Conservation (phyloP, 768 basidiomycete genomes). For the Tulasnella sp. region DNA sequence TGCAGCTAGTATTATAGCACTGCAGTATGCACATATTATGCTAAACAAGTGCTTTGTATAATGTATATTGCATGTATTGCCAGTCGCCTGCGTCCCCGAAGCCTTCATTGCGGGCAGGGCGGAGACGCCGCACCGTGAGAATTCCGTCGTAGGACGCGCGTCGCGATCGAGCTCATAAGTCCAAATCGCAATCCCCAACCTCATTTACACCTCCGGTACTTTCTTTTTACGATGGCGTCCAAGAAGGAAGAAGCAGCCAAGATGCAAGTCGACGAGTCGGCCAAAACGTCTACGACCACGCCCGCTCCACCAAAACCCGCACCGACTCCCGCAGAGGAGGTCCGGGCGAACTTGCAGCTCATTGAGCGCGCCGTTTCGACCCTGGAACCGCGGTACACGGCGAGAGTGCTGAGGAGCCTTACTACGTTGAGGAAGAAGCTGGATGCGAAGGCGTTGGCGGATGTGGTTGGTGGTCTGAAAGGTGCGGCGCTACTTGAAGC, state of each 20-base stretch:
- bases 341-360: conserved; percentile 76
- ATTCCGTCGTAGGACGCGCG: conserved; percentile 1
- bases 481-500: conserved; percentile 48
- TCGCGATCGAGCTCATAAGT: background rate
- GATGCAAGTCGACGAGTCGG: conserved; percentile 26
- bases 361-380: conserved; percentile 80
- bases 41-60: background rate
- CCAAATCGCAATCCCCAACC: background rate
- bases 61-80: background rate
- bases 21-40: background rate
- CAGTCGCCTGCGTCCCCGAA: background rate
- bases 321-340: conserved; percentile 67
- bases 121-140: conserved; percentile 5
- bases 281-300: conserved; percentile 38
- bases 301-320: conserved; percentile 40
- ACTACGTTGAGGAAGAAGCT: conserved; percentile 76
- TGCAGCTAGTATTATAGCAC: background rate
- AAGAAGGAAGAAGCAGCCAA: conserved; percentile 32
- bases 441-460: conserved; percentile 63
- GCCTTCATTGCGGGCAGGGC: background rate
- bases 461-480: conserved; percentile 67
- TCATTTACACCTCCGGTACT: background rate
- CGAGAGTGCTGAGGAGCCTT: conserved; percentile 82
- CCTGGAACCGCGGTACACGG: conserved; percentile 90
- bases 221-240: background rate